Evolutionary conservation across 2,329 filamentous ascomycete genomes (phyloP).

Genomic region (Neonectria faginata): DNA sequence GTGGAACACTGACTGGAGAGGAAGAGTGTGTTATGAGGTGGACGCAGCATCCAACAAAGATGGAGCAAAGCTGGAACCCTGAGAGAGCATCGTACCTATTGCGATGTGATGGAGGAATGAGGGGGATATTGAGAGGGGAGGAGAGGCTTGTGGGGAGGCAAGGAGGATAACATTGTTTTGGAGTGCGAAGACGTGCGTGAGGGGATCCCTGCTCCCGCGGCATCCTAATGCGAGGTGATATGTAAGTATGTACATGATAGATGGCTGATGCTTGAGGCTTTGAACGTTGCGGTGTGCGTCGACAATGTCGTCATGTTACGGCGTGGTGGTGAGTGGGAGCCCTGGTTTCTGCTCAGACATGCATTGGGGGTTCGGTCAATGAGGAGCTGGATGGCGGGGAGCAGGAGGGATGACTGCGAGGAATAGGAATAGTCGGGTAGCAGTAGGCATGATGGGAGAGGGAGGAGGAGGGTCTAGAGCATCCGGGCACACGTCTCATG

Average conservation of each 20-base stretch:
- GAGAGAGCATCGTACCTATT: not conserved
- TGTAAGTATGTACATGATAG: not conserved
- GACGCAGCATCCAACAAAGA: not conserved
- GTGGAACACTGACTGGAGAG: constrained; percentile 3
- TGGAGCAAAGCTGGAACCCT: not conserved
- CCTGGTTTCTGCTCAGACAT: constrained; percentile 18
- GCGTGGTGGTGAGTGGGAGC: constrained; percentile 28
- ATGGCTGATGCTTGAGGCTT: not conserved
- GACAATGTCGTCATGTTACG: constrained; percentile 45
- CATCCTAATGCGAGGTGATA: not conserved
- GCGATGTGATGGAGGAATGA: constrained; percentile 17
- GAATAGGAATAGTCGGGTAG: constrained; percentile 23
- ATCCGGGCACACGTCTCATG: constrained; percentile 1
- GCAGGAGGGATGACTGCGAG: constrained; percentile 4
- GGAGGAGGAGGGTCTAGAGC: constrained; percentile 2
- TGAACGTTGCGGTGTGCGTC: constrained; percentile 28
- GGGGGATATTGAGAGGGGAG: constrained; percentile 5
- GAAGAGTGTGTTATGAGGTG: constrained; percentile 1
- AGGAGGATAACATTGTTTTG: not conserved
- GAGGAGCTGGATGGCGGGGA: constrained; percentile 1
- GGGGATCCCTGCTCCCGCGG: not conserved
- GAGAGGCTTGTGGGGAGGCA: not conserved
- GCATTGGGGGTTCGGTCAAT: constrained; percentile 8
- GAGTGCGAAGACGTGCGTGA: not conserved
- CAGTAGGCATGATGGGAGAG: constrained; percentile 9